A percentile compares a stretch with the other conserved stretches of the same genome.
Evolutionary conservation across 805 yeast genomes (phyloP).

Genomic region (Vanderwaltozyma yarrowii): DNA sequence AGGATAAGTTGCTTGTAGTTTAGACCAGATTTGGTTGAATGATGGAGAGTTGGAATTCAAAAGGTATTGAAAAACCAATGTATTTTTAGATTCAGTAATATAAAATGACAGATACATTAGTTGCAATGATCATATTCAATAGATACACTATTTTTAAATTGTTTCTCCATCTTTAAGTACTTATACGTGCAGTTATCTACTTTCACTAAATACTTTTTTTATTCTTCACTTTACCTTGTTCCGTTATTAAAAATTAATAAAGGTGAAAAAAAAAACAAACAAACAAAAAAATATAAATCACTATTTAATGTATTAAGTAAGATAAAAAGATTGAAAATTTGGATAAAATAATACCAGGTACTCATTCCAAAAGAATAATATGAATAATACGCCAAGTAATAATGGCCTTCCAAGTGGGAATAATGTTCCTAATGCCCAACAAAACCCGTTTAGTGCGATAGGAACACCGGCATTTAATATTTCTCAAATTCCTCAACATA

Average conservation of each 20-base stretch:
- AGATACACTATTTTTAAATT: no score
- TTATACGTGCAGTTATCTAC: no score
- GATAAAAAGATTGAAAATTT: slow-evolving; percentile 22
- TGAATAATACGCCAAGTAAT: neutral
- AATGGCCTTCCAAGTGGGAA: neutral
- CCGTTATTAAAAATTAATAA: no score
- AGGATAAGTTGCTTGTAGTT: slow-evolving; percentile 17
- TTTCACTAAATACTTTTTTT: no score
- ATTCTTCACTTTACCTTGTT: no score
- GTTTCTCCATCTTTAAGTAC: no score
- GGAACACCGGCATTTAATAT: slow-evolving; percentile 28
- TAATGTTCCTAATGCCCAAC: neutral
- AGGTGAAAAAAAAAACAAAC: no score
- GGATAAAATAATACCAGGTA: no score
- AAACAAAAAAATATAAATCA: no score
- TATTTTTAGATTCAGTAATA: slow-evolving; percentile 19
- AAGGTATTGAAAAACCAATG: slow-evolving; percentile 21
- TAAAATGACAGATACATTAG: slow-evolving; percentile 24
- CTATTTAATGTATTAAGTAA: no score
- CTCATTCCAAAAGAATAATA: neutral
- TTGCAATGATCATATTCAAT: no score
- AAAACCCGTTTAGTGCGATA: slow-evolving; percentile 19
- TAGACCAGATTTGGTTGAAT: slow-evolving; percentile 16
- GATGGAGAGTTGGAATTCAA: slow-evolving; percentile 21
- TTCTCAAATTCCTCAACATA: slow-evolving; percentile 26